These are phyloP conservation scores for Flaveria sonorensis DNA, from an alignment of 129 eudicot genomes.

Conservation along the genomic window DNA sequence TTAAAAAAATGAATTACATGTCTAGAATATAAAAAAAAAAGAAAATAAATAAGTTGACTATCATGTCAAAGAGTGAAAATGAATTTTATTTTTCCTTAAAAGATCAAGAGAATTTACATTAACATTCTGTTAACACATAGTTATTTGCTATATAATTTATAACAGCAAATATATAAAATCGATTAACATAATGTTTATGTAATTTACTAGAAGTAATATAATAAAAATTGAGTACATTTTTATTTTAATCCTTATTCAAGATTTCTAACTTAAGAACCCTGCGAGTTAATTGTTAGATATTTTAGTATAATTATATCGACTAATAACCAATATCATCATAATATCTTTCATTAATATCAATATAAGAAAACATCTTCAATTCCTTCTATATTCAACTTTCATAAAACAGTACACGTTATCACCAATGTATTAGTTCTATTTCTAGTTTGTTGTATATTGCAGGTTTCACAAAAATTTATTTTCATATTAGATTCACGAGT, in stretches of 20 bases:
- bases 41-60: too few relatives aligned
- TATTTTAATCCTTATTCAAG: neutral
- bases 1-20: neutral
- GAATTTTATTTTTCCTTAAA: neutral
- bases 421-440: constrained; percentile 7
- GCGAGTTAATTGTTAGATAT: too few relatives aligned
- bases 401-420: constrained; percentile 31
- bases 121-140: neutral
- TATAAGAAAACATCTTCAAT: neutral
- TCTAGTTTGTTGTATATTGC: neutral
- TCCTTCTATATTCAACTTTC: constrained; percentile 16
- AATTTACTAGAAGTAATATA: neutral
- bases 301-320: too few relatives aligned
- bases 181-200: neutral
- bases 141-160: too few relatives aligned
- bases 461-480: too few relatives aligned
- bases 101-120: neutral
- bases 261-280: too few relatives aligned
- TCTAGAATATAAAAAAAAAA: neutral
- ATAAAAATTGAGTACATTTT: neutral
- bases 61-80: neutral
- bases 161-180: neutral
- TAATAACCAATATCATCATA: too few relatives aligned
- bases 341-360: too few relatives aligned
- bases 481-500: too few relatives aligned